Percentiles rank a stretch among this genome's conserved stretches.
Conservation (phyloP, 1,284 basidiomycete species). For the Trichosporon coremiiforme region DNA sequence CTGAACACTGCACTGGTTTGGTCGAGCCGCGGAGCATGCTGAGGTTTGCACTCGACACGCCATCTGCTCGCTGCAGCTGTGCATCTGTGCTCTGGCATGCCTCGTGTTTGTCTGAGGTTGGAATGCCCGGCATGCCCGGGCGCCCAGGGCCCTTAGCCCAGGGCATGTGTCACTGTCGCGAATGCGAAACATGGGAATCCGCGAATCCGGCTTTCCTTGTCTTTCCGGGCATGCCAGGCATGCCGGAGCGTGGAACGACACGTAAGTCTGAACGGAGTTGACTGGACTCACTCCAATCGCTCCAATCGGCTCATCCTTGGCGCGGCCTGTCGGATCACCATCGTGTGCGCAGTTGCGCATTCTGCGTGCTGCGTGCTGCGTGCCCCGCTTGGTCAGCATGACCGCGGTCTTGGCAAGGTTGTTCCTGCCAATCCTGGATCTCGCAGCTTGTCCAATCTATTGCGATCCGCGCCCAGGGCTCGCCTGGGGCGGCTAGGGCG, state of each 20-base stretch:
- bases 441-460: neutral
- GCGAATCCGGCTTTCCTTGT: neutral
- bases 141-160: neutral
- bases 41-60: too few relatives aligned
- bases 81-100: neutral
- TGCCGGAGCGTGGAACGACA: constrained; percentile 5
- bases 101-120: neutral
- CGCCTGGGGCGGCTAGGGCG: neutral
- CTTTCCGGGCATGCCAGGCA: neutral
- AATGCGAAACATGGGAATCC: constrained; percentile 3
- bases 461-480: neutral
- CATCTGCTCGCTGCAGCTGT: too few relatives aligned
- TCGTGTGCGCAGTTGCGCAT: neutral
- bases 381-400: neutral
- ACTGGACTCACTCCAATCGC: too few relatives aligned
- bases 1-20: neutral
- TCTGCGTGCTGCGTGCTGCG: too few relatives aligned
- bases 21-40: too few relatives aligned
- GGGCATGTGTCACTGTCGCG: neutral
- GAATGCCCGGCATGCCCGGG: neutral
- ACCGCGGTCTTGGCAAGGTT: too few relatives aligned
- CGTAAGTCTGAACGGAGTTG: neutral
- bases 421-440: neutral
- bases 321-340: neutral
- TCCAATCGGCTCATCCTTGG: too few relatives aligned